Evolutionary conservation across 116 monocot genomes (phyloP).

Genomic region (Zostera marina): DNA sequence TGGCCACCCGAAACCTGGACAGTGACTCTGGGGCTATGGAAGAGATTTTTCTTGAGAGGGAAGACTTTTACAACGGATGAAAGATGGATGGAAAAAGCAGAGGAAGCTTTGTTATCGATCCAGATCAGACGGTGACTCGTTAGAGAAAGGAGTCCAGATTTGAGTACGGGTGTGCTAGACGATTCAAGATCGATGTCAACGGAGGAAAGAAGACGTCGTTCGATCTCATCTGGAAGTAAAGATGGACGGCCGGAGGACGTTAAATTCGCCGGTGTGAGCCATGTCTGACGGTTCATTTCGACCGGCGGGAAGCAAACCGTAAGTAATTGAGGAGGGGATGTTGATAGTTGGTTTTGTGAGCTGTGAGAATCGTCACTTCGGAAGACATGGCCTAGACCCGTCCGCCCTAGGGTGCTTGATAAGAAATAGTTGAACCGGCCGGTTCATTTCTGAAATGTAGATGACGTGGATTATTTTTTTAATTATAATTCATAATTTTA

Average conservation of each 20-base stretch:
- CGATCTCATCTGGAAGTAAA: conserved; percentile 50
- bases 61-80: conserved; percentile 40
- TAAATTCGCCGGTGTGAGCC: conserved; percentile 33
- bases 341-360: background rate
- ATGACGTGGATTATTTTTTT: no score
- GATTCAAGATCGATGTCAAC: conserved; percentile 55
- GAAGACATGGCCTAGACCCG: no score
- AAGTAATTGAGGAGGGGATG: background rate
- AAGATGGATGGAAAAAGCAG: conserved; percentile 42
- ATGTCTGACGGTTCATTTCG: conserved; percentile 4
- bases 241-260: conserved; percentile 62
- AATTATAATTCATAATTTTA: no score
- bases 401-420: no score
- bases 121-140: conserved; percentile 80
- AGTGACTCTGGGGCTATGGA: conserved; percentile 39
- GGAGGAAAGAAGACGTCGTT: conserved; percentile 36
- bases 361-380: no score
- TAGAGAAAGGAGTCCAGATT: conserved; percentile 46
- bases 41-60: conserved; percentile 48
- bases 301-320: no score
- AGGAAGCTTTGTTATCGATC: conserved; percentile 30
- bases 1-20: conserved; percentile 29
- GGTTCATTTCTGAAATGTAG: no score
- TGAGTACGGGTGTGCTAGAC: conserved; percentile 30
- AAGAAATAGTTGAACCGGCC: no score